A percentile compares a stretch with the other conserved stretches of the same genome.
Evolutionary conservation across 2,329 filamentous ascomycete species (phyloP).

Genomic region (Dothideomycetidae sp.): DNA sequence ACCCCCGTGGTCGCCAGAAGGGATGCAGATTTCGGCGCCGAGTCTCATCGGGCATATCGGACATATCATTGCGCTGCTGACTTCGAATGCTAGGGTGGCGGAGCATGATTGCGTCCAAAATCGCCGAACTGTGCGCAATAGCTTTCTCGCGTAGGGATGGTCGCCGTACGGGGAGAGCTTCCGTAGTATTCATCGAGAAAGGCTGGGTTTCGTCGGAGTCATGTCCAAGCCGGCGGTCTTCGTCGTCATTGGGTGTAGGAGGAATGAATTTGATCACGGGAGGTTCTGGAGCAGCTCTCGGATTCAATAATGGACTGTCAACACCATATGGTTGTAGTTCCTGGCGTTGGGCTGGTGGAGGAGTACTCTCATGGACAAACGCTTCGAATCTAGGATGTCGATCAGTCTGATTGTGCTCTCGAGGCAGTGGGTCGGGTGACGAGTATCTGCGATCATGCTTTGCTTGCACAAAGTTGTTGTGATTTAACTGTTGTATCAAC

Average conservation of each 20-base stretch:
- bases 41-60: conserved; percentile 1
- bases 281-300: conserved; percentile 42
- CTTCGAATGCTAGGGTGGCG: conserved; percentile 13
- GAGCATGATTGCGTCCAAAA: conserved; percentile 18
- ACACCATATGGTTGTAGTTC: conserved; percentile 20
- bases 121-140: conserved; percentile 31
- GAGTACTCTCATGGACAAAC: conserved; percentile 12
- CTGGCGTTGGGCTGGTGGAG: conserved; percentile 8
- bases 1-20: conserved; percentile 49
- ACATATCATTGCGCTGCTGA: conserved; percentile 14
- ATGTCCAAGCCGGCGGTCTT: conserved; percentile 26
- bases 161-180: conserved; percentile 18
- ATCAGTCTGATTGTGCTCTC: neutral
- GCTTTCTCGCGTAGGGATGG: conserved; percentile 30
- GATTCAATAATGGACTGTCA: conserved; percentile 45
- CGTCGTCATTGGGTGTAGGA: conserved; percentile 36
- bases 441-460: conserved; percentile 4
- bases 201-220: conserved; percentile 4
- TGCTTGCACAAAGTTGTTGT: neutral
- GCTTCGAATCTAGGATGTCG: conserved; percentile 10
- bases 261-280: conserved; percentile 42
- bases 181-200: conserved; percentile 7
- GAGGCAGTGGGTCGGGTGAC: neutral
- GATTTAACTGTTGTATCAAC: conserved; percentile 40
- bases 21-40: conserved; percentile 39